These are phyloP conservation scores for Dioscorea cayenensis DNA, from an alignment of 116 monocot species.

Conservation along the genomic window DNA sequence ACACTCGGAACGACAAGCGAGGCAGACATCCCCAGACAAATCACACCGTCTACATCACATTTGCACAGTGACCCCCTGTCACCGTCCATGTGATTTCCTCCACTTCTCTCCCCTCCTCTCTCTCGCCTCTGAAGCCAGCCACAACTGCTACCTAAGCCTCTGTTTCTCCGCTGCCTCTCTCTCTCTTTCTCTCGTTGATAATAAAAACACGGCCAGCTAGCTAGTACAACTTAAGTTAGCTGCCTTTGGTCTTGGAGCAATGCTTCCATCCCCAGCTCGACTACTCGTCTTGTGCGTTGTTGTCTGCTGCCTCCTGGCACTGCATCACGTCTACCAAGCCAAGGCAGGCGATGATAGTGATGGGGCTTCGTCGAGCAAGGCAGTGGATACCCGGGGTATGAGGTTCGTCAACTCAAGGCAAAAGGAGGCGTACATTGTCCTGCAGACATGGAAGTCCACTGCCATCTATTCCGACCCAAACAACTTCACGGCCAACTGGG, in stretches of 20 bases:
- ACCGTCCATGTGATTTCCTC: neutral
- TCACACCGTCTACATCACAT: neutral
- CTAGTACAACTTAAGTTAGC: no score
- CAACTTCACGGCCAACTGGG: constrained; percentile 43
- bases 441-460: constrained; percentile 33
- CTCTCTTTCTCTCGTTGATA: no score
- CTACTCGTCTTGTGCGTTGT: neutral
- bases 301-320: constrained; percentile 1
- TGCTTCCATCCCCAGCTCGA: no score
- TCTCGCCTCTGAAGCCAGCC: no score
- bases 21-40: neutral
- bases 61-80: neutral
- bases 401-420: constrained; percentile 27
- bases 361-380: neutral
- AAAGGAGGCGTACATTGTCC: constrained; percentile 34
- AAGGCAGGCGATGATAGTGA: neutral
- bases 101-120: neutral
- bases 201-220: no score
- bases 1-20: no score
- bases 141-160: no score
- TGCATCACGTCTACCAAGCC: neutral
- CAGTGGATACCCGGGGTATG: neutral
- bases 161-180: no score
- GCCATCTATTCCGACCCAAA: constrained; percentile 51
- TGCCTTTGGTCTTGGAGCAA: no score